Evolutionary conservation across 495 filamentous ascomycete species (phyloP), one percentile per base, ranked within the genome.

Genomic region (Ramalina peruviana): DNA sequence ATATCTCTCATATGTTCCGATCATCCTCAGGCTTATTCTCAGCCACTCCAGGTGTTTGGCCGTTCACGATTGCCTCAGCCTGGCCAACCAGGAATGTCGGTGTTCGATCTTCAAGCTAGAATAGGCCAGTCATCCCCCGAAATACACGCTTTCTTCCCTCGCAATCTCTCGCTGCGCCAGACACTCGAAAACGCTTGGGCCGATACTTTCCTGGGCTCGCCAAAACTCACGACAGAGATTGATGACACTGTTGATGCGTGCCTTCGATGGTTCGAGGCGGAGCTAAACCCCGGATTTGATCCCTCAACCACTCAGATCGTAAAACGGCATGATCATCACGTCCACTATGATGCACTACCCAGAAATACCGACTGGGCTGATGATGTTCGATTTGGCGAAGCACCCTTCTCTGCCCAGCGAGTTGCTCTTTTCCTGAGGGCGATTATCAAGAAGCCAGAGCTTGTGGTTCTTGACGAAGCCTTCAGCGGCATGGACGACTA

Each of bases 51-150:
- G 53, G 68, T 95, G 36, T 95, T 98, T 54, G 86, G 87, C 2
- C 80, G 81, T 20, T 81, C 81, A 40, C 77, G 92, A 9, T 73
- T 95, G 3, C 88, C 89, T 1, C 74, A 81, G 44, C 72, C 71
- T 0, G 88, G 84, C 13, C 58, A 76, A 44, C 78, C 75, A 0
- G 88, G 86, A 1, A 78, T 95, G 25, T 92, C 87, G 4, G 79
- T 94, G 49, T 95, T 93, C 65, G 89, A 95, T 45, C 79, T 98
- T 36, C 90, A 97, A 60, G 72, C 80, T 2, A 82, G 88, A 16
- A 82, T 97, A 46, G 92, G 92, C 16, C 88, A 96, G 58, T 88
- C 88, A 2, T 89, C 84, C 41, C 93, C 92, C 0, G 92, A 98
- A 61, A 84, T 96, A 19, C 88, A 96, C 54, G 80, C 83, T 42